Conservation (phyloP, 768 basidiomycete species). For the Serendipita vermifera region DNA sequence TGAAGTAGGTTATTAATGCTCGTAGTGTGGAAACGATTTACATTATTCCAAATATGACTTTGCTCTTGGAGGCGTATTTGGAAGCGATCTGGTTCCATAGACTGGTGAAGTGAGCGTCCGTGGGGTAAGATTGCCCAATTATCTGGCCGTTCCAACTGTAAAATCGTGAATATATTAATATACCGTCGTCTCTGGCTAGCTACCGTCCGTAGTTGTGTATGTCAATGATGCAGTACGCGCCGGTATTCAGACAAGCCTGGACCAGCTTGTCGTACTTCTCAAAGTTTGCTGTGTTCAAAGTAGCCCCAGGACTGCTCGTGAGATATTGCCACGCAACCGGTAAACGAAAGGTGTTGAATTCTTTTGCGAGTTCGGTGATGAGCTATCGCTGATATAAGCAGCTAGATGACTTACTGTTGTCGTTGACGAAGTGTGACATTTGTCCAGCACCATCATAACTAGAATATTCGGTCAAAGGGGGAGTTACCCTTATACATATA, state of each 20-base stretch:
- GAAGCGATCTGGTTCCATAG: conserved; percentile 42
- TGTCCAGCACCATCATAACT: conserved; percentile 41
- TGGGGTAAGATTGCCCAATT: conserved; percentile 51
- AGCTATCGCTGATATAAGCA: background rate
- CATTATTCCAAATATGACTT: conserved; percentile 22
- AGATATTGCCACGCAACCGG: conserved; percentile 45
- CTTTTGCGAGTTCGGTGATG: background rate
- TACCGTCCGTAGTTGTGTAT: conserved; percentile 18
- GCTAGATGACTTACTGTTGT: conserved; percentile 26
- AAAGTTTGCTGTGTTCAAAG: conserved; percentile 33
- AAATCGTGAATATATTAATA: conserved; percentile 10
- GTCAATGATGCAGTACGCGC: conserved; percentile 43
- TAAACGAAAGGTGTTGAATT: conserved; percentile 45
- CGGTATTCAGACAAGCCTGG: conserved; percentile 37
- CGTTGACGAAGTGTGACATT: conserved; percentile 45
- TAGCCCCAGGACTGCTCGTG: conserved; percentile 25
- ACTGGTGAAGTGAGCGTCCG: conserved; percentile 39
- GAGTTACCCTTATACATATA: conserved; percentile 27
- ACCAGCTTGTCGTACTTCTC: conserved; percentile 39
- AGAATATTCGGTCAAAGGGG: conserved; percentile 34
- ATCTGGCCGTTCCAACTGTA: conserved; percentile 41
- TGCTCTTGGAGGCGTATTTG: conserved; percentile 30
- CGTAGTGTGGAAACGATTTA: too few species aligned
- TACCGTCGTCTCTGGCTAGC: background rate
- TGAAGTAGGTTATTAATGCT: conserved; percentile 11